These are phyloP conservation scores for Rosa rugosa DNA, from an alignment of 306 rosid species.

Conservation along the genomic window DNA sequence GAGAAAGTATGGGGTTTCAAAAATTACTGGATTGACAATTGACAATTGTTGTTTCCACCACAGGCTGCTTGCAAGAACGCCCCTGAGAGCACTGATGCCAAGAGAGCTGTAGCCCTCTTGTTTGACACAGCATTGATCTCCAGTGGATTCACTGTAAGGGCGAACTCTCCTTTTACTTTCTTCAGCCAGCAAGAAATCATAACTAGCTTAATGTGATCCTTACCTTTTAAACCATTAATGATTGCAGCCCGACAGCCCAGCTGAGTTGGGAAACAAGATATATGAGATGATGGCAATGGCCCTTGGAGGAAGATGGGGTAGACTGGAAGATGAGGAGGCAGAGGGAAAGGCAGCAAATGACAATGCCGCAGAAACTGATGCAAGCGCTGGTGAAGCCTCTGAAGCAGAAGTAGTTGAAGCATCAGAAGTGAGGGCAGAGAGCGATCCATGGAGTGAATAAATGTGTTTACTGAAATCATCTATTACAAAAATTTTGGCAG, in stretches of 20 bases:
- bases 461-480: background rate
- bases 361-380: constrained; percentile 34
- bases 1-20: background rate
- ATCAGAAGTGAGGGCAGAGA: constrained; percentile 81
- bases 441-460: constrained; percentile 89
- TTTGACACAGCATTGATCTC: constrained; percentile 90
- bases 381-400: constrained; percentile 30
- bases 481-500: constrained; percentile 33
- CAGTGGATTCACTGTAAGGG: constrained; percentile 88
- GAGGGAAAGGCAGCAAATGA: constrained; percentile 17
- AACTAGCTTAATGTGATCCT: background rate
- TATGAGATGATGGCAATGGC: constrained; percentile 98
- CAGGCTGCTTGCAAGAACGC: constrained; percentile 97
- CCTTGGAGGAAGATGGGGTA: constrained; percentile 97
- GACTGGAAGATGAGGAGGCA: constrained; percentile 55
- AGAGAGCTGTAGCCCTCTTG: constrained; percentile 84
- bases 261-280: constrained; percentile 86
- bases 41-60: constrained; percentile 11
- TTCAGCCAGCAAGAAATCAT: background rate
- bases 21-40: constrained; percentile 16
- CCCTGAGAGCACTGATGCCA: constrained; percentile 81
- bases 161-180: background rate
- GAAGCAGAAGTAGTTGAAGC: constrained; percentile 77
- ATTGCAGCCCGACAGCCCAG: constrained; percentile 97
- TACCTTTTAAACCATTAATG: constrained; percentile 2